These are phyloP conservation scores for Aspergillus olivimuriae DNA, from an alignment of 495 filamentous ascomycete species.

Conservation along the genomic window DNA sequence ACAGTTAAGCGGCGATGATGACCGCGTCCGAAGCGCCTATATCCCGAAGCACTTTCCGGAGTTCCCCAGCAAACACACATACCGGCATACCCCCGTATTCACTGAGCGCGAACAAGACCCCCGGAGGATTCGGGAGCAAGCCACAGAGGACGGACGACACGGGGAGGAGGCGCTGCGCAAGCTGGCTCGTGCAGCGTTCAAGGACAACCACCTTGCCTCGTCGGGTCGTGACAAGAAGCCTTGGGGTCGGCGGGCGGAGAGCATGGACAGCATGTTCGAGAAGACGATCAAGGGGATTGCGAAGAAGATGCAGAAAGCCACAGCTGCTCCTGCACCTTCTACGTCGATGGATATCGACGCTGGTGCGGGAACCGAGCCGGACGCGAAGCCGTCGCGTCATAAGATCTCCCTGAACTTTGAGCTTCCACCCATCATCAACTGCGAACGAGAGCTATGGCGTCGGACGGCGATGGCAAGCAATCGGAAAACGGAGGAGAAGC, in stretches of 20 bases:
- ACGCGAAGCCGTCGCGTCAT: constrained; percentile 18
- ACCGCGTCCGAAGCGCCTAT: constrained; percentile 43
- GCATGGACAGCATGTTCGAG: constrained; percentile 45
- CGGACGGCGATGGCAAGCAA: constrained; percentile 21
- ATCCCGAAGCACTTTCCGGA: constrained; percentile 63
- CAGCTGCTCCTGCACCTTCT: constrained; percentile 3
- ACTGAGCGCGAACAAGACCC: constrained; percentile 62
- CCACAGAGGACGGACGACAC: constrained; percentile 64
- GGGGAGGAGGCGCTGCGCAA: constrained; percentile 69
- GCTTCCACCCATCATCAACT: constrained; percentile 43
- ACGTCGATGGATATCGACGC: constrained; percentile 32
- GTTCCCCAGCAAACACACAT: constrained; percentile 70
- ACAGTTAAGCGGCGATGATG: constrained; percentile 45
- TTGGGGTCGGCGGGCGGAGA: constrained; percentile 38
- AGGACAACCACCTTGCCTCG: constrained; percentile 33
- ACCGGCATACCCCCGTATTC: constrained; percentile 59
- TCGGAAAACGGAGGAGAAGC: constrained; percentile 26
- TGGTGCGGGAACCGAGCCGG: constrained; percentile 17
- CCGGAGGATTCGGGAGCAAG: constrained; percentile 62
- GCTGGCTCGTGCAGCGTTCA: constrained; percentile 48
- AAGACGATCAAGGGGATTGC: constrained; percentile 35
- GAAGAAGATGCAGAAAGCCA: constrained; percentile 28
- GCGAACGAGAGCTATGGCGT: constrained; percentile 40
- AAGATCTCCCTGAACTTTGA: constrained; percentile 32
- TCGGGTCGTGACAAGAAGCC: constrained; percentile 36